Percentiles rank a stretch among this genome's conserved stretches.
Evolutionary conservation across 2,329 filamentous ascomycete genomes (phyloP).

Genomic region (Thelonectria blattea): DNA sequence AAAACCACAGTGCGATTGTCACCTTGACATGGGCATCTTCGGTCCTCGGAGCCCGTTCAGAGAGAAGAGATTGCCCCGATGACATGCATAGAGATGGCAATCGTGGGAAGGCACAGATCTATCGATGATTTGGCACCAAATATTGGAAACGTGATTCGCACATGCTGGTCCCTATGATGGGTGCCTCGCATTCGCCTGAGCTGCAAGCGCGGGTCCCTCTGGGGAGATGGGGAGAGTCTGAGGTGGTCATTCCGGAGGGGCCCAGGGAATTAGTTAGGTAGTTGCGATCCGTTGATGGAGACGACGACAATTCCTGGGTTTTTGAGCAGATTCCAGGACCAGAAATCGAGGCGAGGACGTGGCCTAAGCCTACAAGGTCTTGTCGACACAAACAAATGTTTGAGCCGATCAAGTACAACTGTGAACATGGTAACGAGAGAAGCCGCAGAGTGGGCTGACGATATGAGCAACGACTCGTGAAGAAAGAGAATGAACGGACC

Average conservation of each 20-base stretch:
- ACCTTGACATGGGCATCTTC: background rate
- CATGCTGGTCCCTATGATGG: background rate
- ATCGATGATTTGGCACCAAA: slow-evolving; percentile 1
- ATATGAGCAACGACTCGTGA: background rate
- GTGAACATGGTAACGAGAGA: background rate
- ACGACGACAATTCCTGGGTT: background rate
- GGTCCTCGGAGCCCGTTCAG: background rate
- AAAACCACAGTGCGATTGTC: background rate
- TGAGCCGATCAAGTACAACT: background rate
- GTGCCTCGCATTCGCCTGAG: slow-evolving; percentile 16
- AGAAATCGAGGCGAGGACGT: background rate
- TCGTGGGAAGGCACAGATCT: background rate
- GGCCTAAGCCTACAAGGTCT: background rate
- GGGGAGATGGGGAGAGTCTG: background rate
- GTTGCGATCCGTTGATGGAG: background rate
- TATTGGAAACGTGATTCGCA: slow-evolving; percentile 5
- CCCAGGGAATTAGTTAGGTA: background rate
- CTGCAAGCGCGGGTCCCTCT: slow-evolving; percentile 6
- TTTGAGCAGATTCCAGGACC: background rate
- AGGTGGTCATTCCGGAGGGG: background rate
- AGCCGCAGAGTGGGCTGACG: background rate
- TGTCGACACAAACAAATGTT: background rate
- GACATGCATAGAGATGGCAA: background rate
- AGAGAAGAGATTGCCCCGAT: background rate
- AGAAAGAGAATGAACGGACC: slow-evolving; percentile 13